These are phyloP conservation scores for Termitomyces sp. DNA, from an alignment of 768 basidiomycete genomes.

Conservation along the genomic window DNA sequence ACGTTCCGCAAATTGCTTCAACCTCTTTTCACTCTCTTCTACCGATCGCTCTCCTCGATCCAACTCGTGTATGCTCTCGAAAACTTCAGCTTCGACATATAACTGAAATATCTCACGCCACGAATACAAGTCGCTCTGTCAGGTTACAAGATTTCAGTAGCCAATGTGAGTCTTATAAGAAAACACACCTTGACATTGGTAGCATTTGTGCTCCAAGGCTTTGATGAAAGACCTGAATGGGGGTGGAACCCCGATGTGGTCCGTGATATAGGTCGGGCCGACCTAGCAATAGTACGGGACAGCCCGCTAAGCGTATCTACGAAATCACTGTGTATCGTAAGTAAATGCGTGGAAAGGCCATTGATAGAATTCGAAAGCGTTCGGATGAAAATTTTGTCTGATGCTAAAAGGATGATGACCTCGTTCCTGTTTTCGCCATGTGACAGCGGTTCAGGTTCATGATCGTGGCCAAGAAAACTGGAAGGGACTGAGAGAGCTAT, in stretches of 20 bases:
- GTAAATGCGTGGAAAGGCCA: slow-evolving; percentile 44
- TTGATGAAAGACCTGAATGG: slow-evolving; percentile 36
- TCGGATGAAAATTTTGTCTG: slow-evolving; percentile 77
- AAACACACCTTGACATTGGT: slow-evolving; percentile 15
- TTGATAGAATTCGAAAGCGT: slow-evolving; percentile 59
- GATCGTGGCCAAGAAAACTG: neutral
- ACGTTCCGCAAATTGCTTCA: slow-evolving; percentile 57
- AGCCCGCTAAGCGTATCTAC: slow-evolving; percentile 30
- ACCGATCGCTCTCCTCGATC: slow-evolving; percentile 61
- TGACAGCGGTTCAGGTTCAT: neutral
- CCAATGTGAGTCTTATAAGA: too few species aligned
- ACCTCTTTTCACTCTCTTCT: slow-evolving; percentile 62
- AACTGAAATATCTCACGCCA: slow-evolving; percentile 91
- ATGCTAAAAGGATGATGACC: slow-evolving; percentile 71
- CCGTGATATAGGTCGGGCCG: slow-evolving; percentile 39
- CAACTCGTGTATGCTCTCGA: slow-evolving; percentile 65
- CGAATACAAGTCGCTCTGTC: slow-evolving; percentile 65
- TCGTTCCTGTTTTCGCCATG: slow-evolving; percentile 26
- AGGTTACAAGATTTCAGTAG: neutral
- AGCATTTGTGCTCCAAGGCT: slow-evolving; percentile 25
- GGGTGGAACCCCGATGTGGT: slow-evolving; percentile 31
- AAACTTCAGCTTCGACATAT: slow-evolving; percentile 82
- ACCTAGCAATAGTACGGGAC: slow-evolving; percentile 30
- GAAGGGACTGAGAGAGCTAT: neutral
- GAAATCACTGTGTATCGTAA: slow-evolving; percentile 45